Conservation (phyloP, 179 eudicot genomes). For the Beta corolliflora region DNA sequence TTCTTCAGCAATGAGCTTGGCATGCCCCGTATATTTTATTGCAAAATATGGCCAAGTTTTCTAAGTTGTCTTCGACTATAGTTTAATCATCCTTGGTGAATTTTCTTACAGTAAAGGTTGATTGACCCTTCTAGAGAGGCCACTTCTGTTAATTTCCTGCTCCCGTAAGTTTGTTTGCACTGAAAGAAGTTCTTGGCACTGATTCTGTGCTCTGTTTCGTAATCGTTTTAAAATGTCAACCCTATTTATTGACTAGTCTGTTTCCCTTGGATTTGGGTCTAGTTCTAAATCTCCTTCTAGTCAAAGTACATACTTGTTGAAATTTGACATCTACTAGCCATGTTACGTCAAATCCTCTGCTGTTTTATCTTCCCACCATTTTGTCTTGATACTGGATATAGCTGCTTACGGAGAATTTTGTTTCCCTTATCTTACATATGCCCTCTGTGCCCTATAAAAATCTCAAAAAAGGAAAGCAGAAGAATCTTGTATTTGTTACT, state of each 20-base stretch:
- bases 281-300: background rate
- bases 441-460: background rate
- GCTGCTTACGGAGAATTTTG: background rate
- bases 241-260: background rate
- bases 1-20: background rate
- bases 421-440: background rate
- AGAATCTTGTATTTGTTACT: background rate
- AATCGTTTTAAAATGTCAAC: background rate
- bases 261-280: background rate
- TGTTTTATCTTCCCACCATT: too few species aligned
- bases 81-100: background rate
- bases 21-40: background rate
- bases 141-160: too few species aligned
- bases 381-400: background rate
- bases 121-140: too few species aligned
- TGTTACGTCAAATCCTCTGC: background rate
- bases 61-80: background rate
- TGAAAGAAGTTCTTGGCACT: too few species aligned
- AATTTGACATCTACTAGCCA: background rate
- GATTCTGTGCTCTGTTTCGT: too few species aligned
- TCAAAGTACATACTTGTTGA: background rate
- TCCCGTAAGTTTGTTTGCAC: too few species aligned
- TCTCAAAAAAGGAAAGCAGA: background rate
- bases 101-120: background rate
- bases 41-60: background rate